Evolutionary conservation across 805 yeast species (phyloP), one percentile per base, ranked within the genome.

Genomic region (Blastobotrys americana): DNA sequence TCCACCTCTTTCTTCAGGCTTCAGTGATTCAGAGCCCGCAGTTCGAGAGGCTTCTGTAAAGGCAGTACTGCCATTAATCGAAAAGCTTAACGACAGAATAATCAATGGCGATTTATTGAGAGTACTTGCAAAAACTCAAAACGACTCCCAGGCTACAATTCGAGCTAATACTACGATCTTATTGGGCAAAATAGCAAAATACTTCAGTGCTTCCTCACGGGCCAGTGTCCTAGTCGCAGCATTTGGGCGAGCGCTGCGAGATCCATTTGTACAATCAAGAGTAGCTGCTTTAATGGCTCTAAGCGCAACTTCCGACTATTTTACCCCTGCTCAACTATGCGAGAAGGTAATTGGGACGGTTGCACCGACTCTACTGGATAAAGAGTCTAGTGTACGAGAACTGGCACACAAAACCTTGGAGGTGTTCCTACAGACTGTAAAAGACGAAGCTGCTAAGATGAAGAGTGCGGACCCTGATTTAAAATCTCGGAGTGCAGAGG

Each of bases 221-320:
- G 71, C 85, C 6, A 80, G 78, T 18, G 95, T 93, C 2, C 66
- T 93, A 39, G 79, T 87, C 2, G 87, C 96, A 1, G 97, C 97
- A 0, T 82, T 84, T 54, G 76, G 85, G 2, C 82, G 88, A 55
- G 83, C 95, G 0, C 69, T 90, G 38, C 80, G 80, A 55, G 98
- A 90, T 61, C 74, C 89, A 0, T 79, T 78, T 56, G 71, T 80
- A 2, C 87, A 84, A 5, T 78, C 94, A 10, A 74, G 93, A 51
- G 61, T 80, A 56, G 84, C 82, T 3, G 87, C 96, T 0, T 67
- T 93, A 21, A 67, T 78, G 48, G 94, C 96, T 0, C 75, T 90
- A 49, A 77, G 75, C 35, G 68, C 72, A 10, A 74, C 84, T 13
- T 66, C 81, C 19, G 82, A 79, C 4, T 76, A 72, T 36, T 88